Conservation (phyloP, 2,329 filamentous ascomycete species). For the Aspergillus sclerotialis region DNA sequence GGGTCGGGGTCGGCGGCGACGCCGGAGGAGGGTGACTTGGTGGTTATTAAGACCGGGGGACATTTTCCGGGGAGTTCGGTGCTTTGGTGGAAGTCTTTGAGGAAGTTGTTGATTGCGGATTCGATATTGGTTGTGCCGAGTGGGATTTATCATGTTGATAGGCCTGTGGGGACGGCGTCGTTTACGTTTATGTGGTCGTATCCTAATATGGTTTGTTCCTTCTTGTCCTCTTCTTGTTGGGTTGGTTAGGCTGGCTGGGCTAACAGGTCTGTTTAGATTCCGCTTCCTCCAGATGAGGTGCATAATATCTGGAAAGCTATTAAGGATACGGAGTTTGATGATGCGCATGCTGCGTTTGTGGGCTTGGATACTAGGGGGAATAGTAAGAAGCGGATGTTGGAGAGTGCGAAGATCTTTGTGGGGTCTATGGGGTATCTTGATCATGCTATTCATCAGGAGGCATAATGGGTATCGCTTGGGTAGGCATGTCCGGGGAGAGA, state of each 20-base stretch:
- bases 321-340: constrained; percentile 54
- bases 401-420: constrained; percentile 71
- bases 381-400: constrained; percentile 59
- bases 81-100: constrained; percentile 53
- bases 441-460: constrained; percentile 24
- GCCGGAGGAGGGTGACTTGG: constrained; percentile 38
- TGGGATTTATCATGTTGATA: constrained; percentile 20
- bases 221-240: constrained; percentile 11
- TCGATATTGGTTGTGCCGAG: constrained; percentile 64
- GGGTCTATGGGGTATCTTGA: constrained; percentile 31
- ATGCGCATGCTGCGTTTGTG: constrained; percentile 62
- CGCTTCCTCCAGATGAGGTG: constrained; percentile 58
- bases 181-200: constrained; percentile 73
- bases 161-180: constrained; percentile 39
- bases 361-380: constrained; percentile 54
- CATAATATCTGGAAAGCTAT: constrained; percentile 64
- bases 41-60: constrained; percentile 64
- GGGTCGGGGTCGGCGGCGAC: constrained; percentile 1
- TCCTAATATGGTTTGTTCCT: constrained; percentile 47
- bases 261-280: no score
- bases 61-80: constrained; percentile 74
- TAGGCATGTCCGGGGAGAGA: no score
- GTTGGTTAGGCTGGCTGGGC: constrained; percentile 11
- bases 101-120: constrained; percentile 67
- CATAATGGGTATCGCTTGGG: no score